phyloP scores from a whole-genome alignment of 2,329 filamentous ascomycete genomes.

The Escovopsis sp. region DNA sequence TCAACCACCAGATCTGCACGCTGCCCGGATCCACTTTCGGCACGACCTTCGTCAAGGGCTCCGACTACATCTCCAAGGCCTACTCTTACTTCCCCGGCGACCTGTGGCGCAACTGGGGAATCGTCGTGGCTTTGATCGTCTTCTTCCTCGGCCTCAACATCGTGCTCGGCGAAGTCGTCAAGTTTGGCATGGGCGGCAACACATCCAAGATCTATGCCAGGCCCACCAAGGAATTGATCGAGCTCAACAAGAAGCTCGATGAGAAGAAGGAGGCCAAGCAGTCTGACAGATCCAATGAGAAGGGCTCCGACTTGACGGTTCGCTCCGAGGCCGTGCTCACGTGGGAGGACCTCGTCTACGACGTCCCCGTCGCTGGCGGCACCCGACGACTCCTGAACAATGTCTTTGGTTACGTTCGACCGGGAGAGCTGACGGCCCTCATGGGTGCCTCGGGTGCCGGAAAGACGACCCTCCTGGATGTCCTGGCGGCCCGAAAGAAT shows the following conservation, averaged over 20 bases:
- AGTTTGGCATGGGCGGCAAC: constrained; percentile 67
- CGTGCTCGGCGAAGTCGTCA: constrained; percentile 63
- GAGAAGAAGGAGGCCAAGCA: constrained; percentile 44
- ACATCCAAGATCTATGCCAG: constrained; percentile 63
- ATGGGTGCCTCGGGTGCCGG: constrained; percentile 80
- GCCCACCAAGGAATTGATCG: constrained; percentile 51
- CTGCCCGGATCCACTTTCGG: constrained; percentile 57
- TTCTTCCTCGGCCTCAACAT: constrained; percentile 66
- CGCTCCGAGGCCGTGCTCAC: constrained; percentile 57
- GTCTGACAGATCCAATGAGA: constrained; percentile 28
- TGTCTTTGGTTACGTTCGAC: constrained; percentile 56
- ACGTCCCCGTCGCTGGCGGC: constrained; percentile 45
- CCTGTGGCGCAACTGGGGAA: constrained; percentile 74
- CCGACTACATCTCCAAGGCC: constrained; percentile 50
- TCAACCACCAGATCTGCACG: constrained; percentile 68
- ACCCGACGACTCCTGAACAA: constrained; percentile 40
- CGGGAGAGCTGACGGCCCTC: constrained; percentile 61
- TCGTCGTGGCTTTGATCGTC: constrained; percentile 60
- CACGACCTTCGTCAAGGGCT: constrained; percentile 46
- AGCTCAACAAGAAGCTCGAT: constrained; percentile 47
- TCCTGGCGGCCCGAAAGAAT: constrained; percentile 48
- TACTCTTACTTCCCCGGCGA: constrained; percentile 54
- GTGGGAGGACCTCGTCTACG: constrained; percentile 75
- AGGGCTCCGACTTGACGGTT: constrained; percentile 37
- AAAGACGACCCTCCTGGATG: constrained; percentile 74